phyloP scores from a whole-genome alignment of 495 filamentous ascomycete genomes.

The Tuber calosporum region DNA sequence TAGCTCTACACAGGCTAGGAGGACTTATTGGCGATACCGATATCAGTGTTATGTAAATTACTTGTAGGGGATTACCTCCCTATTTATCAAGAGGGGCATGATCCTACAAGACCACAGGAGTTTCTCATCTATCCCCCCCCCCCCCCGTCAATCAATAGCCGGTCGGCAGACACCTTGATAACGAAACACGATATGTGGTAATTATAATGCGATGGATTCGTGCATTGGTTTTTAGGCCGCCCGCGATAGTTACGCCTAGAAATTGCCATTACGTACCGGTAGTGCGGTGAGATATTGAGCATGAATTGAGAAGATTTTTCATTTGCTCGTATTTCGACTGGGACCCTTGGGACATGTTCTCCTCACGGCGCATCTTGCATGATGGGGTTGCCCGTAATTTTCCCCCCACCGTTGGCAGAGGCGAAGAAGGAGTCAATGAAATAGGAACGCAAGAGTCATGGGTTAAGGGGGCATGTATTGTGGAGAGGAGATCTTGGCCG shows the following conservation, averaged over 20 bases:
- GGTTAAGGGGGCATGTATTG: not conserved
- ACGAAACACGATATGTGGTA: not conserved
- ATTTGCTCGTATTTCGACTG: not conserved
- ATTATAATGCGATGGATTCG: not conserved
- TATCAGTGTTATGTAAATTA: not conserved
- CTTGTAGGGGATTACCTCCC: not conserved
- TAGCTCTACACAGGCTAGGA: not conserved
- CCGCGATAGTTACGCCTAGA: not conserved
- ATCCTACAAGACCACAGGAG: not conserved
- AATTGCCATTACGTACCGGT: not conserved
- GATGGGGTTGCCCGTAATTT: not conserved
- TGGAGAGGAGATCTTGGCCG: not conserved
- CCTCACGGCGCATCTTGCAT: not conserved
- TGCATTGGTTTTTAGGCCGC: not conserved
- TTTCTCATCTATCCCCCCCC: not conserved
- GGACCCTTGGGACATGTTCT: not conserved
- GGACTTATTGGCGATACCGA: not conserved
- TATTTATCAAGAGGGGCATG: not conserved
- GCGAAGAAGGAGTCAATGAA: not conserved
- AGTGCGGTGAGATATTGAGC: not conserved
- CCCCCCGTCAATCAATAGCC: not conserved
- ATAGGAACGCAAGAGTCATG: not conserved
- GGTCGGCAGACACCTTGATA: not conserved
- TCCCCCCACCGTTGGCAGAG: not conserved
- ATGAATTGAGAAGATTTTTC: slow-evolving; percentile 1